Evolutionary conservation across 1,139 yeast species (phyloP).

Genomic region (Candida sp.): DNA sequence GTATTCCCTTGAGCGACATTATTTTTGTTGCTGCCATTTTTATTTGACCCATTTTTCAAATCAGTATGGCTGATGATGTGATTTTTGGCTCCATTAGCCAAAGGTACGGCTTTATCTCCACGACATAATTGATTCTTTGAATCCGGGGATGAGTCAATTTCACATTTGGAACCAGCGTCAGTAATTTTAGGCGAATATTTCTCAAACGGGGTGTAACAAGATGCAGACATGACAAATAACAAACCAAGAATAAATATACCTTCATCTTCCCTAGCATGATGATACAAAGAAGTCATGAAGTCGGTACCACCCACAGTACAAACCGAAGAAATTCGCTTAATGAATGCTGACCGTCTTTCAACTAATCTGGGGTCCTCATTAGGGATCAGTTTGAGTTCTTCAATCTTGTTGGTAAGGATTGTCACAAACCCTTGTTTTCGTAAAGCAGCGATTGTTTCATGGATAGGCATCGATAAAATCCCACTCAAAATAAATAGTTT

Average conservation of each 20-base stretch:
- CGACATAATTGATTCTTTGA: neutral
- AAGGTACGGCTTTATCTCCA: neutral
- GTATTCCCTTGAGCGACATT: neutral
- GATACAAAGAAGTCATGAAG: slow-evolving; percentile 5
- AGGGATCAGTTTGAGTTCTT: neutral
- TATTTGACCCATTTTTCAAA: neutral
- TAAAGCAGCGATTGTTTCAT: neutral
- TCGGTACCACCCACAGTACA: neutral
- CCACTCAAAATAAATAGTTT: slow-evolving; percentile 6
- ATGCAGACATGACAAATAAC: neutral
- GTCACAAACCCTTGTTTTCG: neutral
- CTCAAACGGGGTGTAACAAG: neutral
- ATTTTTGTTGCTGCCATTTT: neutral
- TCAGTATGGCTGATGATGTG: neutral
- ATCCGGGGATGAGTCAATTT: neutral
- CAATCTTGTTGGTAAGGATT: neutral
- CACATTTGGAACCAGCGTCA: too few species aligned
- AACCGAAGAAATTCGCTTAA: neutral
- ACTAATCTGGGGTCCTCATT: neutral
- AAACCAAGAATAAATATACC: slow-evolving; percentile 5
- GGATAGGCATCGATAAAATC: slow-evolving; percentile 4
- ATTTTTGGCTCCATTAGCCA: neutral
- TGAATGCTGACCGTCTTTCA: neutral
- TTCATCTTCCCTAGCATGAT: slow-evolving; percentile 9
- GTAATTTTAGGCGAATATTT: neutral